Base-by-base conservation (phyloP, 2,329 filamentous ascomycete genomes). In the Rasamsonia emersonii region DNA sequence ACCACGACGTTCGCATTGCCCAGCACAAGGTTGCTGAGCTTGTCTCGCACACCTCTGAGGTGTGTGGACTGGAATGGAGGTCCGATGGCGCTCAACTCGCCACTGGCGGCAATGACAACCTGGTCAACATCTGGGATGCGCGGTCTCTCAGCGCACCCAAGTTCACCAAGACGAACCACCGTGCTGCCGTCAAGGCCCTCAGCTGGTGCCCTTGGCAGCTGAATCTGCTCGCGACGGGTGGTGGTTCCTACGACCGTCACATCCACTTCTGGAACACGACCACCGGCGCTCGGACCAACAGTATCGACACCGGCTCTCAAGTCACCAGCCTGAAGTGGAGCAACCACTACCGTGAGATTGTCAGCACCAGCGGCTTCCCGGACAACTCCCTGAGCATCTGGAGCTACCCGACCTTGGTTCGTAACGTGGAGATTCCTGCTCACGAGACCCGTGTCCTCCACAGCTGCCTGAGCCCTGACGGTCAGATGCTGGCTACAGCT, bases 181-280 rank as follows among this genome's bases (percentile, higher is more conserved):
- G 91, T 64, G 91, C 91, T 35, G 91, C 91, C 26, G 88, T 98
- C 66, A 98, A 98, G 76, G 91, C 91, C 37, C 77, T 98, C 27
- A 83, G 86, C 42, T 98, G 91, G 91, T 98, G 91, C 72, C 91
- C 91, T 25, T 98, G 91, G 91, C 91, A 94, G 68, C 79, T 85
- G 62, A 96, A 95, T 71, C 78, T 96, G 30, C 81, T 98, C 28
- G 91, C 91, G 36, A 96, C 91, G 25, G 91, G 91, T 36, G 91
- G 91, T 54, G 91, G 91, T 47, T 93, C 86, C 25, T 93, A 95
- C 62, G 91, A 98, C 59, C 83, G 86, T 48, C 84, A 95, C 65
- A 98, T 98, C 62, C 91, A 98, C 71, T 98, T 98, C 76, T 98
- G 91, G 91, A 98, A 98, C 74, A 93, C 88, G 28, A 96, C 91